Evolutionary conservation across 2,329 filamentous ascomycete genomes (phyloP).

Genomic region (Daldinia sp.): DNA sequence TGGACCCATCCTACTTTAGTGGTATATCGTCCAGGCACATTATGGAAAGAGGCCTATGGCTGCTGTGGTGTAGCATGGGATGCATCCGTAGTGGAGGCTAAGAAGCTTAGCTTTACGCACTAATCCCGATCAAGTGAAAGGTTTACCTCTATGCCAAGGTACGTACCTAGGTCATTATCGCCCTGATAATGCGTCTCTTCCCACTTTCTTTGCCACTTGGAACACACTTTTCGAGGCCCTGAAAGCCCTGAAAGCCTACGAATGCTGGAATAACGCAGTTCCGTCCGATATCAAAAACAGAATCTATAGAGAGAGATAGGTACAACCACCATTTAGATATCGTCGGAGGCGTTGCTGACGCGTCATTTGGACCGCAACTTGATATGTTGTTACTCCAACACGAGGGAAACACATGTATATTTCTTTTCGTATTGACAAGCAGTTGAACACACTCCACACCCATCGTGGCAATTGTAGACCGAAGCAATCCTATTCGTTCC

Average conservation of each 20-base stretch:
- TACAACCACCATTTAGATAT: conserved; percentile 10
- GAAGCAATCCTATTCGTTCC: conserved; percentile 17
- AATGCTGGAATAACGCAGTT: conserved; percentile 1
- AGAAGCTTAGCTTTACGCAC: conserved; percentile 24
- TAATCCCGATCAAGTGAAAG: conserved; percentile 18
- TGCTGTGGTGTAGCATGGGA: conserved; percentile 7
- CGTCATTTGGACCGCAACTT: conserved; percentile 17
- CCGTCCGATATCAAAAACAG: background rate
- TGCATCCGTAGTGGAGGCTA: conserved; percentile 21
- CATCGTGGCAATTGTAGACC: conserved; percentile 21
- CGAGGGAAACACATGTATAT: conserved; percentile 18
- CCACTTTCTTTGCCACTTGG: background rate
- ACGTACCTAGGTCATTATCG: conserved; percentile 8
- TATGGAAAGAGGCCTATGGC: conserved; percentile 6
- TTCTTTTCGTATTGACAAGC: conserved; percentile 26
- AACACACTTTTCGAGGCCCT: background rate
- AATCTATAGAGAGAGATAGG: conserved; percentile 3
- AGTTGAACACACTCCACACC: conserved; percentile 1
- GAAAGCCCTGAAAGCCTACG: too few relatives aligned
- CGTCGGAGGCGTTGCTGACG: conserved; percentile 25
- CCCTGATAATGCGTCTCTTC: background rate
- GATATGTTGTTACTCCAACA: conserved; percentile 16
- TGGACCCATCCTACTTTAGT: conserved; percentile 12
- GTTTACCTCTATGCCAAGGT: background rate
- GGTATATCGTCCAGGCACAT: conserved; percentile 16